Base-by-base conservation (phyloP, 2,329 filamentous ascomycete species). In the Fusarium fracticaudum region DNA sequence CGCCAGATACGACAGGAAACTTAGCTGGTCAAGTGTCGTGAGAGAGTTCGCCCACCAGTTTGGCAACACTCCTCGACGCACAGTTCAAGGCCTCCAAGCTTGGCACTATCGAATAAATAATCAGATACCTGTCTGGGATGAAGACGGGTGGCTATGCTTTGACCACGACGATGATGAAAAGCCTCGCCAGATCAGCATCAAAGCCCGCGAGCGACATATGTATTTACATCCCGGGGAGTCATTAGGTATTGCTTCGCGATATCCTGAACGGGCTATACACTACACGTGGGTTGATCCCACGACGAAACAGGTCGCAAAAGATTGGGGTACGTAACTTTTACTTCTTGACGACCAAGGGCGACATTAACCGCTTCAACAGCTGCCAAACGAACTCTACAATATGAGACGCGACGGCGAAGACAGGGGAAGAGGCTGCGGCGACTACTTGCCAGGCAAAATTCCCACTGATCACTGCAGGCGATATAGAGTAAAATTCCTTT, bases 261-360 rank as follows among this genome's bases (percentile, higher is more conserved):
- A 84, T 63, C 86, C 86, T 1, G 85, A 87, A 62, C 82, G 84
- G 24, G 85, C 85, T 9, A 78, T 87, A 35, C 77, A 80, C n/a
- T 87, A 87, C 72, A 31, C 76, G 2, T 87, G 86, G 86, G 83
- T 87, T 17, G 79, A 83, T 29, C 54, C 77, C 2, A 81, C 83
- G 48, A 71, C 84, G 45, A 84, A 84, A 74, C 60, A 72, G 38
- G 77, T 80, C 35, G 82, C 84, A 8, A 79, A 78, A 50, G 78
- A 83, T 58, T 81, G 84, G 75, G 81, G 85, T 86, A 79, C 78
- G 85, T 84, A 33, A 44, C 43, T 7, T 35, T 11, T 24, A 12
- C 24, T 31, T 6, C 12, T 18, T 24, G 6, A 33, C 20, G 9
- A 24, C 6, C 1, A 20, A 8, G 11, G 8, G 6, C 5, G 17